Percentiles rank a stretch among this genome's conserved stretches.
Evolutionary conservation across 116 monocot species (phyloP).

Genomic region (Dioscorea cayenensis): DNA sequence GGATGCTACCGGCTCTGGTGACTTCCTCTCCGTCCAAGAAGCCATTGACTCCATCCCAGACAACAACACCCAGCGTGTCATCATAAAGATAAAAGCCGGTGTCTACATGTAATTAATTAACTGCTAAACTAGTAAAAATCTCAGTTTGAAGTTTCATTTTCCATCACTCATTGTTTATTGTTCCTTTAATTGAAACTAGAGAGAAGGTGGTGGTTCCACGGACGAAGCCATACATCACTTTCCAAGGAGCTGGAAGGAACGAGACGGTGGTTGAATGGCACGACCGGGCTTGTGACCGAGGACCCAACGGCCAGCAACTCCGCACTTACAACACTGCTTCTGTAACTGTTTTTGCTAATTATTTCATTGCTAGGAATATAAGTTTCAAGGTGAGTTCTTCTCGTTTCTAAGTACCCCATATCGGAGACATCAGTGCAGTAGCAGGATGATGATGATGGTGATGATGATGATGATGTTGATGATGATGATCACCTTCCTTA

Average conservation of each 20-base stretch:
- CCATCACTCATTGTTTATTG: not conserved
- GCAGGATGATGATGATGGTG: too few species aligned
- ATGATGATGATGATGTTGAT: too few species aligned
- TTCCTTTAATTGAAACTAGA: constrained; percentile 9
- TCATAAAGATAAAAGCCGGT: constrained; percentile 63
- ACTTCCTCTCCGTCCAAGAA: constrained; percentile 77
- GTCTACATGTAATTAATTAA: constrained; percentile 63
- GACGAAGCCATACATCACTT: constrained; percentile 79
- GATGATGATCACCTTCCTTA: too few species aligned
- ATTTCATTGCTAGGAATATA: constrained; percentile 89
- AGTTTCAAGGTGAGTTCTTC: constrained; percentile 88
- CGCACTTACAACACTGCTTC: constrained; percentile 90
- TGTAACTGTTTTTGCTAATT: constrained; percentile 79
- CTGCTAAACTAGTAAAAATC: not conserved
- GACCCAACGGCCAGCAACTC: constrained; percentile 81
- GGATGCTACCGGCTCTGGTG: constrained; percentile 59
- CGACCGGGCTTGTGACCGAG: constrained; percentile 72
- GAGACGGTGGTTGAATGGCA: constrained; percentile 81
- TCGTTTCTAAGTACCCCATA: not conserved
- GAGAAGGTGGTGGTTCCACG: constrained; percentile 87
- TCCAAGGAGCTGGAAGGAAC: constrained; percentile 58
- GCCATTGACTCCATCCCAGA: constrained; percentile 75
- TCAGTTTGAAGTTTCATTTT: too few species aligned
- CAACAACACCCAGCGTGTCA: constrained; percentile 50
- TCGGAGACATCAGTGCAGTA: too few species aligned